Conservation (phyloP, 1,284 basidiomycete species). For the Gomphus sp. region DNA sequence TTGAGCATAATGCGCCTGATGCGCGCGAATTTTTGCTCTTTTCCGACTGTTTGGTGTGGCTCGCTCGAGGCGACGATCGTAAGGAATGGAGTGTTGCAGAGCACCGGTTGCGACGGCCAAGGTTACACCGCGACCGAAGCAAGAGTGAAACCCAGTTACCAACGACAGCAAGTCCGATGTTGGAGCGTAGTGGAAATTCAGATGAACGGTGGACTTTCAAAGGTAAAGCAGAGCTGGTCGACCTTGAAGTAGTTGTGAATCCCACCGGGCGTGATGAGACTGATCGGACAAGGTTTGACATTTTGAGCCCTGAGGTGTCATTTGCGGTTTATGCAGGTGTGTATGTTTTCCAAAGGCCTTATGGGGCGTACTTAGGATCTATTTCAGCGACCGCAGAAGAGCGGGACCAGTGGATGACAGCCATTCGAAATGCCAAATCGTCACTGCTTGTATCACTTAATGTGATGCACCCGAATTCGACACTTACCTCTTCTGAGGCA, state of each 20-base stretch:
- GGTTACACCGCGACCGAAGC: slow-evolving; percentile 40
- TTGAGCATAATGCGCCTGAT: slow-evolving; percentile 23
- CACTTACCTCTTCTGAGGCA: slow-evolving; percentile 64
- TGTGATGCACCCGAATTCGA: slow-evolving; percentile 65
- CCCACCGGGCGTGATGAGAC: slow-evolving; percentile 32
- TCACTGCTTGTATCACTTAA: slow-evolving; percentile 60
- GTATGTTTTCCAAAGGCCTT: slow-evolving; percentile 16
- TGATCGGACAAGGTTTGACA: slow-evolving; percentile 52
- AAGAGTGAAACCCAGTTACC: slow-evolving; percentile 53
- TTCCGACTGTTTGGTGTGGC: slow-evolving; percentile 74
- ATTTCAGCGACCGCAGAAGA: slow-evolving; percentile 42
- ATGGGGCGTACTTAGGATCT: neutral
- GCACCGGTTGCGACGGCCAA: slow-evolving; percentile 20
- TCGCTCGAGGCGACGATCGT: slow-evolving; percentile 41
- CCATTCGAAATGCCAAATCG: slow-evolving; percentile 65
- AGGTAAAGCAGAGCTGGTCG: slow-evolving; percentile 59
- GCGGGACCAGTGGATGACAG: slow-evolving; percentile 59
- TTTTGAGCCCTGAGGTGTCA: slow-evolving; percentile 67
- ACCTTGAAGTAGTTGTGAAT: slow-evolving; percentile 67
- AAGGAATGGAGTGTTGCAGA: slow-evolving; percentile 20
- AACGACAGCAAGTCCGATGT: slow-evolving; percentile 25
- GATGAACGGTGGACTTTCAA: slow-evolving; percentile 65
- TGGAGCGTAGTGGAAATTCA: slow-evolving; percentile 22
- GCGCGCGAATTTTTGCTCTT: slow-evolving; percentile 73
- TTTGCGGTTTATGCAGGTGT: slow-evolving; percentile 68